These are phyloP conservation scores for Schwanniomyces yamadae DNA, from an alignment of 805 yeast species.

Conservation along the genomic window DNA sequence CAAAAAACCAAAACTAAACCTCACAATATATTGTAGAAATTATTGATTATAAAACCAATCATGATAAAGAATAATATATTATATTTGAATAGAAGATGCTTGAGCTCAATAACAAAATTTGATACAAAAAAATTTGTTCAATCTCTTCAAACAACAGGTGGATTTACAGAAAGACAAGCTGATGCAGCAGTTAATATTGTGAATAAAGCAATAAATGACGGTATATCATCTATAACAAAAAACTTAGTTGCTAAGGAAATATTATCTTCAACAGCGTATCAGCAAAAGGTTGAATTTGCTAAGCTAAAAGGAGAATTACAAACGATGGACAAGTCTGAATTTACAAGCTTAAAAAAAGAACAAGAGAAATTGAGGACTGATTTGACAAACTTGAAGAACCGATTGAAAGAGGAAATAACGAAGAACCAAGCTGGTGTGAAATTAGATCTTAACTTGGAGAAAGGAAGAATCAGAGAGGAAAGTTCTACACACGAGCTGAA, in stretches of 20 bases:
- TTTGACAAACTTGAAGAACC: slow-evolving; percentile 79
- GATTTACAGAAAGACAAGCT: slow-evolving; percentile 70
- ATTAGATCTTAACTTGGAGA: slow-evolving; percentile 86
- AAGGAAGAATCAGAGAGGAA: slow-evolving; percentile 94
- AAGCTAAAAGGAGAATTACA: slow-evolving; percentile 90
- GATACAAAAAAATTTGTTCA: slow-evolving; percentile 76
- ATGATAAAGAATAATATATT: too few species aligned
- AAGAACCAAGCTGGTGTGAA: slow-evolving; percentile 88
- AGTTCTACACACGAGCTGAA: slow-evolving; percentile 88
- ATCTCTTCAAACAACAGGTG: slow-evolving; percentile 64
- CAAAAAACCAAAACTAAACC: too few species aligned
- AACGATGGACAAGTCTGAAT: slow-evolving; percentile 82
- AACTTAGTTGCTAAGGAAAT: slow-evolving; percentile 85
- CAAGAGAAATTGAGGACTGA: slow-evolving; percentile 83
- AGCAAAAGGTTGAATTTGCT: slow-evolving; percentile 95
- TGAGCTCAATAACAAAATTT: slow-evolving; percentile 47
- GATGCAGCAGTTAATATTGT: slow-evolving; percentile 76
- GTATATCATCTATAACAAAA: slow-evolving; percentile 69
- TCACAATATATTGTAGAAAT: too few species aligned
- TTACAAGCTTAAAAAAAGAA: slow-evolving; percentile 77
- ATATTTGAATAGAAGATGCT: slow-evolving; percentile 6
- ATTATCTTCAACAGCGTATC: slow-evolving; percentile 81
- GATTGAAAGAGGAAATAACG: slow-evolving; percentile 86
- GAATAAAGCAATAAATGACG: slow-evolving; percentile 73
- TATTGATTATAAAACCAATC: too few species aligned